Base-by-base conservation (phyloP, 306 rosid genomes). In the Benincasa hispida region DNA sequence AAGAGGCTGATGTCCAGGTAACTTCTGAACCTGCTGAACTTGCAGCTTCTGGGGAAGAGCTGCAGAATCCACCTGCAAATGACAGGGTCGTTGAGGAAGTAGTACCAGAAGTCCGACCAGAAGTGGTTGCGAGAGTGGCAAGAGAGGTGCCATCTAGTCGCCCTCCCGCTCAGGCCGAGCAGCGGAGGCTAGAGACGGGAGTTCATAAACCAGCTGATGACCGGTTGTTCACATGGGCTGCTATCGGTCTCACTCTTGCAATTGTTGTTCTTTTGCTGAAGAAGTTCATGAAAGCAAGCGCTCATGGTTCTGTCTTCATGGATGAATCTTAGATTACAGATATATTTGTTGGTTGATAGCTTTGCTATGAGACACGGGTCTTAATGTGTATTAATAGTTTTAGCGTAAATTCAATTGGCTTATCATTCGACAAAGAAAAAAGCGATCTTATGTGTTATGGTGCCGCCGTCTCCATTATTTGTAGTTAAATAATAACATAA, bases 191-290 rank as follows among this genome's bases (percentile, higher is more conserved):
- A 17, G 86, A 82, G 84, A 69, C 74, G 0, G 80, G 85, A 88
- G 88, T 79, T 78, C 86, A 77, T 47, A 89, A 79, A 79, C 87
- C 93, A 22, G 81, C 83, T 0, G 94, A 89, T 17, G 99, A 92
- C 79, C 87, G 99, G 61, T 42, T 95, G 84, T 92, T 90, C 84
- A 95, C 98, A 21, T 76, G 86, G 87, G 99, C 99, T 55, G 98
- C 98, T 18, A 87, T 95, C 56, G 99, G 96, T 18, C 99, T 95
- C 25, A 81, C 99, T 45, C 80, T 92, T 32, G 99, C 99, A 34
- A 95, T 95, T 77, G 53, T 89, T 76, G 89, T 89, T 78, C 96
- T 95, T 66, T 67, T 95, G 80, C 80, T 92, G 85, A 95, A 92
- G 85, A 92, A 95, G 84, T 90, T 95, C 70, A 76, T 95, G 81